A percentile compares a stretch with the other conserved stretches of the same genome.
phyloP scores from a whole-genome alignment of 331 rosid species.

The Spiraea crenata region DNA sequence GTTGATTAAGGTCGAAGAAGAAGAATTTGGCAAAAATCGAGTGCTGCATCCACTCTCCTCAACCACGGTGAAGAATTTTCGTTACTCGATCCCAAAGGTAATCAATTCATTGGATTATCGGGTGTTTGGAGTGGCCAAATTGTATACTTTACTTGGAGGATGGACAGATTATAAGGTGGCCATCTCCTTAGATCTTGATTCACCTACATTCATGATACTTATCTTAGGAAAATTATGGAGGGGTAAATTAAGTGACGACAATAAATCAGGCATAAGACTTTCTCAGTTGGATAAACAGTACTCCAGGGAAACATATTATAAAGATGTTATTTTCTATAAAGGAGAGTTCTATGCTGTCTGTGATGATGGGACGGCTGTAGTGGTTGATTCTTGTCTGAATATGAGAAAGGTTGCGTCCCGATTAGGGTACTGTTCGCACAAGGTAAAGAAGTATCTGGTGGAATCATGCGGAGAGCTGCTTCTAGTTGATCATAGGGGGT shows the following conservation, averaged over 20 bases:
- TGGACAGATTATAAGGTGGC: neutral
- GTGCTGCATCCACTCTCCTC: conserved; percentile 1
- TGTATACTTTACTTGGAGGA: neutral
- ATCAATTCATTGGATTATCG: neutral
- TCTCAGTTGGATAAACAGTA: neutral
- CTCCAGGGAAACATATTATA: too few species aligned
- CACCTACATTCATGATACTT: neutral
- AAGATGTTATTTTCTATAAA: neutral
- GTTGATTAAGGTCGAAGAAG: neutral
- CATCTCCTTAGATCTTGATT: neutral
- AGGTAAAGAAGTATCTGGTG: neutral
- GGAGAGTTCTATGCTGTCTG: conserved; percentile 10
- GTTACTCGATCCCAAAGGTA: neutral
- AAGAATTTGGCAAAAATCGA: neutral
- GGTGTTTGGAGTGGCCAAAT: neutral
- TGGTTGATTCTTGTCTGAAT: conserved; percentile 6
- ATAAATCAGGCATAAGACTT: neutral
- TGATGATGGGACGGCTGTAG: neutral
- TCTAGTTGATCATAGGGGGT: neutral
- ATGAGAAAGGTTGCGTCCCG: neutral
- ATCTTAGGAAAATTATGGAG: neutral
- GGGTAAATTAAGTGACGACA: neutral
- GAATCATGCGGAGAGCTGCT: neutral
- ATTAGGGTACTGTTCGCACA: neutral
- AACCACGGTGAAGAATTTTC: neutral